Percentiles rank a stretch among this genome's conserved stretches.
phyloP scores from a whole-genome alignment of 805 yeast species.

The Cyberlindnera saturnus region DNA sequence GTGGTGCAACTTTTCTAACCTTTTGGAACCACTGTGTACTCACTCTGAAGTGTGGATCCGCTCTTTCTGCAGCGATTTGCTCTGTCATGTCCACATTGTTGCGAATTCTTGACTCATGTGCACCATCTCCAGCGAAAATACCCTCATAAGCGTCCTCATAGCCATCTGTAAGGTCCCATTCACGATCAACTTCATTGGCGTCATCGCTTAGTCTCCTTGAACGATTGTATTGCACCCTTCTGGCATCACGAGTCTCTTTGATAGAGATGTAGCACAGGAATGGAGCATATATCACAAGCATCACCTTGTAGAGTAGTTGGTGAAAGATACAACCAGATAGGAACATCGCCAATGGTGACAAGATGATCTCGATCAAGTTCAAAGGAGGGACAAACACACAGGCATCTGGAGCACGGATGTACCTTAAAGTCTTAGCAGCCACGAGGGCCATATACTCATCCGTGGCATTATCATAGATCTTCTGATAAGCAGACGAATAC shows the following conservation, averaged over 20 bases:
- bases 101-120: constrained; percentile 21
- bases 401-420: constrained; percentile 83
- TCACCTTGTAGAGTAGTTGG: constrained; percentile 48
- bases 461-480: constrained; percentile 74
- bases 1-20: constrained; percentile 49
- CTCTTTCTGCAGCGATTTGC: constrained; percentile 58
- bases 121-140: constrained; percentile 23
- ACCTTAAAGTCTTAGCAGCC: constrained; percentile 77
- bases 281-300: constrained; percentile 68
- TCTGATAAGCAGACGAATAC: constrained; percentile 77
- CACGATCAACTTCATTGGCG: constrained; percentile 69
- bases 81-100: constrained; percentile 35
- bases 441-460: constrained; percentile 82
- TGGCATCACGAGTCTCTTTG: constrained; percentile 61
- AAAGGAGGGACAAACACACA: constrained; percentile 83
- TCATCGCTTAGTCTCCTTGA: constrained; percentile 62
- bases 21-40: constrained; percentile 45
- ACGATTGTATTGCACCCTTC: constrained; percentile 67
- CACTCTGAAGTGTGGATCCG: constrained; percentile 64
- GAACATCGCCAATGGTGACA: constrained; percentile 40
- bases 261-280: constrained; percentile 52
- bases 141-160: constrained; percentile 34
- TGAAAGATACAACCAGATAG: constrained; percentile 25
- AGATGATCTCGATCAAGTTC: constrained; percentile 59
- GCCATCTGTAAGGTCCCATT: constrained; percentile 83